Base-by-base conservation (phyloP, 176 grass and related monocot genomes). In the Zoysia japonica region DNA sequence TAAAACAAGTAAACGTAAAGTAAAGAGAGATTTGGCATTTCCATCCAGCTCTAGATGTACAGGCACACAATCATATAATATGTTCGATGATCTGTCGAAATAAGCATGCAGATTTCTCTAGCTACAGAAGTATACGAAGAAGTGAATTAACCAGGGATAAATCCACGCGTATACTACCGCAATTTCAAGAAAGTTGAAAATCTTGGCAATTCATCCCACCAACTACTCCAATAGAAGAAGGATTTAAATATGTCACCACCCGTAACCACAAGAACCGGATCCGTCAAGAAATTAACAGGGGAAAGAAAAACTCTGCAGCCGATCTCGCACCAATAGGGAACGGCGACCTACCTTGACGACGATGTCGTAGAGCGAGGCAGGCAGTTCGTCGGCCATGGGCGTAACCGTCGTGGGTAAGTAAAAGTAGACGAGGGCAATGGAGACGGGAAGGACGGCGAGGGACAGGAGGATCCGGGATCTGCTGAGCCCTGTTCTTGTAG, bases 281-380 rank as follows among this genome's bases (percentile, higher is more conserved):
- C 11, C 55, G 7, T 44, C 64, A 20, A 45, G 35, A 47, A 6
- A 46, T 37, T 20, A 45, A 61, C 16, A 70, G 47, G 56, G n/a
- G 39, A 39, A 48, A 36, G 43, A 52, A 3, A 76, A 35, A 47
- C 57, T 28, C 57, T 28, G 57, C 42, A 69, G 47, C 65, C 66
- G 48, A 43, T 63, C 20, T 77, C 82, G 83, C 48, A 28, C 6
- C 7, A 37, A 13, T 40, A 76, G 15, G 9, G 2, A 63, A 17
- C 6, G n/a, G 19, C 49, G 1, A 68, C 40, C 11, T 39, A 80
- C 67, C 87, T 93, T 93, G 53, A 93, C 77, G 53, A 67, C 46
- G 72, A 89, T 81, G 53, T 87, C 90, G 45, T 87, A 81, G 71
- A 93, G 81, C 59, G 83, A 89, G 6, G 57, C 74, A 47, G 80